Evolutionary conservation across 495 filamentous ascomycete genomes (phyloP), one percentile per base, ranked within the genome.

Genomic region (Penicillium paradoxum): DNA sequence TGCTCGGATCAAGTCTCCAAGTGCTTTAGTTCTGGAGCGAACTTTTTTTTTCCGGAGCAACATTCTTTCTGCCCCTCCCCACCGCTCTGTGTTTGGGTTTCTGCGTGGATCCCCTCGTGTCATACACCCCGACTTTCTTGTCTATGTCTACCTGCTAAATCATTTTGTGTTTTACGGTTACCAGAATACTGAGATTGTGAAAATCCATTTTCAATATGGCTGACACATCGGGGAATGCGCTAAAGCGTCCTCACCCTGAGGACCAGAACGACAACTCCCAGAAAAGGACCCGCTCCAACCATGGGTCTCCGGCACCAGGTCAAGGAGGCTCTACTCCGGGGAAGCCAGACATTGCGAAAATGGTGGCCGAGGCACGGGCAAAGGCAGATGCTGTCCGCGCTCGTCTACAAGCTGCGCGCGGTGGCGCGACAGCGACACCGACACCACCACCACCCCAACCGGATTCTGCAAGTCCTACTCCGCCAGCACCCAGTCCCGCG

Each of bases 331-430:
- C 62, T 24, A 45, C 64, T 8, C 41, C 68, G 11, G 72, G 67
- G 18, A 79, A 80, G 53, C 68, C 78, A 42, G 82, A 84, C 57
- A 77, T 85, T 44, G 73, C 75, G 34, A 80, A 79, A 64, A 78
- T 83, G 66, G 73, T 86, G 38, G 83, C 83, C 10, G 83, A 83
- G 61, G 84, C 84, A 33, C 72, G 71, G 57, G 81, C 80, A 11
- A 80, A 79, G 62, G 83, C 83, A 54, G 77, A 80, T 54, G 83
- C 79, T 52, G 71, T 80, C 14, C 79, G 79, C 56, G 80, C 80
- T 42, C 74, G 76, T 49, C 71, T 83, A 29, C 72, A 77, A 55
- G 74, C 71, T 30, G 67, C 68, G 21, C 76, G 70, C 56, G 69
- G 63, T 37, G 57, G 68, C 45, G 71, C 64, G 62, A 53, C 62